Conservation (phyloP, 768 basidiomycete genomes). For the Amanita molliuscula region DNA sequence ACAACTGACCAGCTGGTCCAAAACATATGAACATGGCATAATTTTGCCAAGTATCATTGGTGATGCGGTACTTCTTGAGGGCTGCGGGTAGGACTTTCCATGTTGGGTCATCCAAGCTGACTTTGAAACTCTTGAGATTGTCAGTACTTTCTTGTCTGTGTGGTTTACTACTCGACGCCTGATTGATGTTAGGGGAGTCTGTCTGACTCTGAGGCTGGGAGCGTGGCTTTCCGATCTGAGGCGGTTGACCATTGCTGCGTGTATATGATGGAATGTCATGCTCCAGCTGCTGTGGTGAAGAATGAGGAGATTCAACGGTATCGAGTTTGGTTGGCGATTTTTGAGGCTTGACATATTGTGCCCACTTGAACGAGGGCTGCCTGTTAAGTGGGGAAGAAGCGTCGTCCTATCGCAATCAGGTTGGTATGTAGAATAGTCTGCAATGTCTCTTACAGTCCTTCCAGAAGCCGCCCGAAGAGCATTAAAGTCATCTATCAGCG, state of each 20-base stretch:
- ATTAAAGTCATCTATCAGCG: slow-evolving; percentile 59
- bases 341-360: slow-evolving; percentile 63
- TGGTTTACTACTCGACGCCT: slow-evolving; percentile 31
- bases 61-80: slow-evolving; percentile 97
- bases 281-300: slow-evolving; percentile 70
- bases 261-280: slow-evolving; percentile 46
- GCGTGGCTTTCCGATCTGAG: slow-evolving; percentile 22
- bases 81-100: slow-evolving; percentile 98
- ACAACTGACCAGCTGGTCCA: slow-evolving; percentile 65
- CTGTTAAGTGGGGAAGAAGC: slow-evolving; percentile 40
- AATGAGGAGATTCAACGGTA: slow-evolving; percentile 60
- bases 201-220: slow-evolving; percentile 20
- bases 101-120: slow-evolving; percentile 94
- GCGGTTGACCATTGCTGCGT: slow-evolving; percentile 22
- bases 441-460: slow-evolving; percentile 26
- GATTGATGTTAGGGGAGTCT: slow-evolving; percentile 22
- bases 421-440: slow-evolving; percentile 6
- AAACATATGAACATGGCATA: slow-evolving; percentile 99
- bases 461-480: slow-evolving; percentile 25
- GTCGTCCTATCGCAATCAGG: slow-evolving; percentile 21
- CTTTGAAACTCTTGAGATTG: slow-evolving; percentile 92
- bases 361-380: slow-evolving; percentile 87
- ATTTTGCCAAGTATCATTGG: slow-evolving; percentile 97
- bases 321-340: slow-evolving; percentile 77
- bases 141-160: slow-evolving; percentile 56